Evolutionary conservation across 148 eudicot genomes (phyloP).

Genomic region (Cornus suecica): DNA sequence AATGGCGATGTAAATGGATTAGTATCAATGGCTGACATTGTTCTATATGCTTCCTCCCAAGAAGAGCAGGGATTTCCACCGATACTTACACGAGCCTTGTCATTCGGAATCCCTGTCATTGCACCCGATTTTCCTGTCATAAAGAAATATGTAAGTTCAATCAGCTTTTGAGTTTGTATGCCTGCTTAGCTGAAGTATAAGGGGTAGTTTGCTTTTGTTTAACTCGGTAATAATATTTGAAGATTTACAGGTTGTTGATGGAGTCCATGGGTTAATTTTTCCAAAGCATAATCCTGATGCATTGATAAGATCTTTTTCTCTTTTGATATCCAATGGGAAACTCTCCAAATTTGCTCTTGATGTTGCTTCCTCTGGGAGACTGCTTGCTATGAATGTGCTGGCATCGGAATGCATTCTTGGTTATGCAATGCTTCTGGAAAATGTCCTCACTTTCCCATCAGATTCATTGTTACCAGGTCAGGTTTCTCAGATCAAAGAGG

Average conservation of each 20-base stretch:
- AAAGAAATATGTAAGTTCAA: constrained; percentile 63
- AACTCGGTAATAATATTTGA: background rate
- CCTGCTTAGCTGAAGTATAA: constrained; percentile 3
- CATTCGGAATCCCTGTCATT: constrained; percentile 73
- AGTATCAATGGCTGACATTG: constrained; percentile 77
- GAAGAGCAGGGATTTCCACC: constrained; percentile 85
- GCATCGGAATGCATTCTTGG: constrained; percentile 74
- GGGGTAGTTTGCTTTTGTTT: constrained; percentile 9
- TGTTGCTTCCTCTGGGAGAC: constrained; percentile 76
- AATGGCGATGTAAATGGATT: constrained; percentile 66
- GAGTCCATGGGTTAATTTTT: constrained; percentile 84
- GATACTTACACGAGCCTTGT: constrained; percentile 77
- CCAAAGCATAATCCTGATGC: constrained; percentile 63
- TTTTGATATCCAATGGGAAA: constrained; percentile 53
- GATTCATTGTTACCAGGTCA: constrained; percentile 60
- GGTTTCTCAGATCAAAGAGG: constrained; percentile 57
- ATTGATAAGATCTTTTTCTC: constrained; percentile 63
- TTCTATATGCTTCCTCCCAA: constrained; percentile 83
- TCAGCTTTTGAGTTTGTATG: background rate
- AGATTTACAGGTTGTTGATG: constrained; percentile 62
- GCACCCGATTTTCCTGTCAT: constrained; percentile 80
- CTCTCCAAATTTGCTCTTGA: constrained; percentile 61
- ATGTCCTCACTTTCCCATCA: constrained; percentile 76
- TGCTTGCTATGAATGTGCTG: constrained; percentile 68
- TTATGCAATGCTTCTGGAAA: constrained; percentile 76